Conservation (phyloP, 2,329 filamentous ascomycete species). For the Clonostachys chloroleuca region DNA sequence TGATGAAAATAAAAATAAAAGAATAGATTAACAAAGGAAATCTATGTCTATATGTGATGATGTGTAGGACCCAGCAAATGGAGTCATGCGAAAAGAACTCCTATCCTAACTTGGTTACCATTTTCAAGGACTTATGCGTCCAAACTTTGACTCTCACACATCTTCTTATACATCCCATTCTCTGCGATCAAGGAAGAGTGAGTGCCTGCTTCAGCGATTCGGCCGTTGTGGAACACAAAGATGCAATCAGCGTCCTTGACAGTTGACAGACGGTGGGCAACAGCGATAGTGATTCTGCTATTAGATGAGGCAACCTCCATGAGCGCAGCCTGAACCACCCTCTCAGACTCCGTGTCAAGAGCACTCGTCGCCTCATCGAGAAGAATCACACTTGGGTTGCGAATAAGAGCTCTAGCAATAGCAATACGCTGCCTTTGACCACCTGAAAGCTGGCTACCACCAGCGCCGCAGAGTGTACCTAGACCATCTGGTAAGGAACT, state of each 20-base stretch:
- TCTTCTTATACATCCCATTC: too few relatives aligned
- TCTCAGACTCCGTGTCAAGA: slow-evolving; percentile 63
- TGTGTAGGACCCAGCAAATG: too few relatives aligned
- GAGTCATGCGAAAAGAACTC: too few relatives aligned
- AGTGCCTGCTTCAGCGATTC: slow-evolving; percentile 52
- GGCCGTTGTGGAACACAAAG: slow-evolving; percentile 46
- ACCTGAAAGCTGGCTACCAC: slow-evolving; percentile 65
- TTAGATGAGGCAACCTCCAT: slow-evolving; percentile 29
- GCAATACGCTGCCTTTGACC: slow-evolving; percentile 70
- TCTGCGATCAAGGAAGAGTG: slow-evolving; percentile 26
- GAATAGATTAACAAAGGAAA: too few relatives aligned
- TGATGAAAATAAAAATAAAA: too few relatives aligned
- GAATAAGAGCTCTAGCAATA: slow-evolving; percentile 68
- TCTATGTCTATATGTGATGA: too few relatives aligned
- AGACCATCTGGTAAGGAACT: slow-evolving; percentile 54
- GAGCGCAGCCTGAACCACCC: slow-evolving; percentile 59
- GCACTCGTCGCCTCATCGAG: slow-evolving; percentile 68
- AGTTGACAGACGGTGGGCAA: slow-evolving; percentile 56
- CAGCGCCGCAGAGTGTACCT: slow-evolving; percentile 58
- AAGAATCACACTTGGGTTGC: slow-evolving; percentile 61
- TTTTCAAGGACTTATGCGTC: too few relatives aligned
- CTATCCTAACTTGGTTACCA: too few relatives aligned
- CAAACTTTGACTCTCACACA: too few relatives aligned
- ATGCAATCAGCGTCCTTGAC: slow-evolving; percentile 58
- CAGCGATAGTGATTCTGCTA: slow-evolving; percentile 52